Base-by-base conservation (phyloP, 2,329 filamentous ascomycete genomes). In the Didymella pinodella region DNA sequence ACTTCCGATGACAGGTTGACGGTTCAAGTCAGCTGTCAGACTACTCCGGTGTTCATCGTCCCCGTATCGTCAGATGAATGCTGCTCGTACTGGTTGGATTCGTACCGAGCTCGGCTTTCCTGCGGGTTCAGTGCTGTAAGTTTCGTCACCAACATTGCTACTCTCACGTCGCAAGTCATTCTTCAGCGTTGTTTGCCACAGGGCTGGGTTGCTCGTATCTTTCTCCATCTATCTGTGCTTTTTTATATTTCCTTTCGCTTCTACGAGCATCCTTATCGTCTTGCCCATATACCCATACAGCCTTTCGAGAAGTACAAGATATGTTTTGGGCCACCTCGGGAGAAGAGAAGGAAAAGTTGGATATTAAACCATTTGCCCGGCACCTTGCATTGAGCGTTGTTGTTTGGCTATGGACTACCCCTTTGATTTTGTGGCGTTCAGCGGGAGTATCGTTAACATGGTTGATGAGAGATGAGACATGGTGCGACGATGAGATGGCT, bases 201-300 rank as follows among this genome's bases (percentile, higher is more conserved):
- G 56, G 56, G 56, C 56, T 58, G 56, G 56, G 56, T 50, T 58
- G 56, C 49, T 41, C 56, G 32, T 20, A 38, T 36, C 18, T 8
- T 49, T 44, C 49, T 31, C 18, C 7, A 11, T 11, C 22, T 20
- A 4, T 32, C 8, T 53, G 11, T 18, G 6, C 26, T 41, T 36
- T 43, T 7, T 14, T 11, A 20, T 5, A 12, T 29, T 29, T 40
- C n/a, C 12, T 7, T 53, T 28, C 14, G 6, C 26, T 50, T 52
- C 34, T 16, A 26, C 45, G 18, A 38, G 48, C 48, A 57, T 52
- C 44, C 28, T 57, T 52, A 52, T 57, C 54, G 43, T 48, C 48
- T 57, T 48, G 32, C 44, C 44, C 38, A 53, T 58, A 58, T 58
- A 58, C 55, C 55, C 55, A 48, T 58, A 31, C 48, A 52, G 48